phyloP scores from a whole-genome alignment of 1,284 basidiomycete genomes.

The Cutaneotrichosporon dermatis region DNA sequence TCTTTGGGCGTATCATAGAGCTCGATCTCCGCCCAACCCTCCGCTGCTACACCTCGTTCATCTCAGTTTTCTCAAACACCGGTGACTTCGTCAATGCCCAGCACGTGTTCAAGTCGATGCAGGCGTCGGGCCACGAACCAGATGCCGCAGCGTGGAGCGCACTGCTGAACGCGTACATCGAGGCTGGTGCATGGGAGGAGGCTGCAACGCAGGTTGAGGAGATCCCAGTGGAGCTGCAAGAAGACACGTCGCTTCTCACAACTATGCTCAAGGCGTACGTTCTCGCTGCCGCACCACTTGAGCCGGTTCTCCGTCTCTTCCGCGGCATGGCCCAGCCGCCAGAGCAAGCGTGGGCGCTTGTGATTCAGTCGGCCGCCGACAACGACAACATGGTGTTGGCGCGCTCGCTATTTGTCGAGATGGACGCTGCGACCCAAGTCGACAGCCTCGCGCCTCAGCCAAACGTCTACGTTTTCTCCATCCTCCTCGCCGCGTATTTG shows the following conservation, averaged over 20 bases:
- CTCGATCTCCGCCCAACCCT: slow-evolving; percentile 54
- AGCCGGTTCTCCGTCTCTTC: slow-evolving; percentile 64
- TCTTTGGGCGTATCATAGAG: slow-evolving; percentile 63
- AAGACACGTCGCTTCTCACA: slow-evolving; percentile 58
- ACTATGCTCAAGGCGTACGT: slow-evolving; percentile 82
- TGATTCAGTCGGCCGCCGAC: slow-evolving; percentile 82
- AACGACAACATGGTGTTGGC: slow-evolving; percentile 65
- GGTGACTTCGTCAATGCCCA: slow-evolving; percentile 67
- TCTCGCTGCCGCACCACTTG: slow-evolving; percentile 70
- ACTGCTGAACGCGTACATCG: slow-evolving; percentile 78
- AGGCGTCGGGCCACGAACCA: slow-evolving; percentile 56
- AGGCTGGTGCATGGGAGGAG: slow-evolving; percentile 62
- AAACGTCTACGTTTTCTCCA: slow-evolving; percentile 65
- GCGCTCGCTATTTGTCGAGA: slow-evolving; percentile 62
- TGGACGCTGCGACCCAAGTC: slow-evolving; percentile 54
- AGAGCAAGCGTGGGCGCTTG: slow-evolving; percentile 64
- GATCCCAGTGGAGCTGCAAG: slow-evolving; percentile 48
- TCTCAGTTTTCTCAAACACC: slow-evolving; percentile 63
- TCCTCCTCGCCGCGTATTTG: slow-evolving; percentile 76
- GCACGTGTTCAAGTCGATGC: slow-evolving; percentile 57
- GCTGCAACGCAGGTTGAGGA: slow-evolving; percentile 28
- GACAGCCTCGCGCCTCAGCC: slow-evolving; percentile 29
- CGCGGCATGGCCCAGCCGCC: slow-evolving; percentile 58
- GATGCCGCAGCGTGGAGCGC: slow-evolving; percentile 63
- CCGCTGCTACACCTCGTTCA: slow-evolving; percentile 63